Conservation (phyloP, 257 asterid genomes). For the Penstemon davidsonii region DNA sequence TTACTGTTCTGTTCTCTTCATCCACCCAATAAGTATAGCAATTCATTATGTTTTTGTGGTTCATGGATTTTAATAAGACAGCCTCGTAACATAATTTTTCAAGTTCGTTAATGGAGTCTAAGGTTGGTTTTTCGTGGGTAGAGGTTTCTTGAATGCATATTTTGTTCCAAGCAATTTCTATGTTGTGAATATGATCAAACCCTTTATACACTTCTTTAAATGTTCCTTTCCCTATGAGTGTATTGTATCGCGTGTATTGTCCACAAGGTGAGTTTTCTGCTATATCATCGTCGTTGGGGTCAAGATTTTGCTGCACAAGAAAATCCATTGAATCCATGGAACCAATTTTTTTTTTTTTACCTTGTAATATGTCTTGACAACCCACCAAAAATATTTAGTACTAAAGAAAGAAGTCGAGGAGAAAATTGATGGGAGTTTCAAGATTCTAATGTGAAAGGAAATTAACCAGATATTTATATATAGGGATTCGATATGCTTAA, state of each 20-base stretch:
- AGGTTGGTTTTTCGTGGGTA: slow-evolving; percentile 9
- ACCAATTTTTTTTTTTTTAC: no score
- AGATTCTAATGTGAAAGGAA: no score
- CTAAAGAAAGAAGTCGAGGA: no score
- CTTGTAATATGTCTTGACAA: no score
- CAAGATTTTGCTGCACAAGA: not conserved
- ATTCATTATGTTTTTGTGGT: slow-evolving; percentile 43
- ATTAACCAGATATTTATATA: no score
- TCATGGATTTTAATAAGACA: slow-evolving; percentile 33
- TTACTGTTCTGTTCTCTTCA: slow-evolving; percentile 23
- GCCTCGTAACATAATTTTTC: slow-evolving; percentile 32
- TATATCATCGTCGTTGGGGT: not conserved
- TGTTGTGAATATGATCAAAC: slow-evolving; percentile 25
- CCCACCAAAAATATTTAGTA: no score
- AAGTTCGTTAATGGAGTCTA: not conserved
- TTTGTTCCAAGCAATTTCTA: slow-evolving; percentile 46
- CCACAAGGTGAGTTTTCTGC: slow-evolving; percentile 40
- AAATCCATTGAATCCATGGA: slow-evolving; percentile 16
- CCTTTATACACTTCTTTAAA: slow-evolving; percentile 41
- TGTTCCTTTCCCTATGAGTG: slow-evolving; percentile 44
- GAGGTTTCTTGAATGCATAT: not conserved
- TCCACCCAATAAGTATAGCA: slow-evolving; percentile 45
- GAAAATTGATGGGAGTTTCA: no score
- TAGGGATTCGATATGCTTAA: no score
- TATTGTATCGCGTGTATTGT: slow-evolving; percentile 29